Percentiles rank a stretch among this genome's conserved stretches.
These are phyloP conservation scores for Pichia scutulata DNA, from an alignment of 805 yeast genomes.

Conservation along the genomic window DNA sequence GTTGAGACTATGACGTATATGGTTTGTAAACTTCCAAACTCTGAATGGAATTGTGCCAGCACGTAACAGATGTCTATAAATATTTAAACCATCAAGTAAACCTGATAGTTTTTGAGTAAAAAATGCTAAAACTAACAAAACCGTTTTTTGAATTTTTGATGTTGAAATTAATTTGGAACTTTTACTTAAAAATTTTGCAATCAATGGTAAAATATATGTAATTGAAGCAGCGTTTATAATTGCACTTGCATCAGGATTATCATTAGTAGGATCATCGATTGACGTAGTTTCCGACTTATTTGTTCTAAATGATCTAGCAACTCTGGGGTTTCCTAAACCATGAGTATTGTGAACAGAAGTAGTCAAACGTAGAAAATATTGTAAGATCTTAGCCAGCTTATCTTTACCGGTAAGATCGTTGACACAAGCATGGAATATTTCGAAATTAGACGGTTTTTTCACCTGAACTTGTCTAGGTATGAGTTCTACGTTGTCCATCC, in stretches of 20 bases:
- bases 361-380: conserved; percentile 49
- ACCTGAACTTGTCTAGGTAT: not conserved
- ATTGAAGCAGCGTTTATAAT: not conserved
- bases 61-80: conserved; percentile 60
- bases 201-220: not conserved
- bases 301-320: not conserved
- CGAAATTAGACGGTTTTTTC: conserved; percentile 4
- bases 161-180: not conserved
- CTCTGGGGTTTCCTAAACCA: conserved; percentile 15
- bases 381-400: conserved; percentile 56
- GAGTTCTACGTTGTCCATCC: not conserved
- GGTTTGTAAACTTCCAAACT: conserved; percentile 30
- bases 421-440: conserved; percentile 27
- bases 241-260: not conserved
- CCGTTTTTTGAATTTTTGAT: not conserved
- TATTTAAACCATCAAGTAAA: conserved; percentile 34
- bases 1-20: conserved; percentile 23
- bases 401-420: conserved; percentile 58
- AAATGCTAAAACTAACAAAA: conserved; percentile 3
- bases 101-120: conserved; percentile 6
- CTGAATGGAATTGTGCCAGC: conserved; percentile 67
- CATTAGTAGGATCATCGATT: not conserved
- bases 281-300: not conserved
- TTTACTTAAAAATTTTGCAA: not conserved
- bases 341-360: conserved; percentile 23